Evolutionary conservation across 1,139 yeast species (phyloP).

Genomic region (Kazachstania sp.): DNA sequence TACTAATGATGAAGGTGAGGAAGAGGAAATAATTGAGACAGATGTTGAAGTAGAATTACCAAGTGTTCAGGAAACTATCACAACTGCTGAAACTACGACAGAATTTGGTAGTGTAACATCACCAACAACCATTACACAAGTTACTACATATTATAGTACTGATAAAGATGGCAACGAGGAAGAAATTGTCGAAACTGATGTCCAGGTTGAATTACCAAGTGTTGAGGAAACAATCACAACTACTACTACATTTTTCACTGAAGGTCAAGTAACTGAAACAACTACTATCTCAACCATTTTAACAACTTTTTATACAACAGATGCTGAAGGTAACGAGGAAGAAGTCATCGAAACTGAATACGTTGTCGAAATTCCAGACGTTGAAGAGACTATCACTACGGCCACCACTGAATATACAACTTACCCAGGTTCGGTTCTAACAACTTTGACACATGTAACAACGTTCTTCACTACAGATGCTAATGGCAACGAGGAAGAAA

Average conservation of each 20-base stretch:
- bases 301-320: not conserved
- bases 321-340: not conserved
- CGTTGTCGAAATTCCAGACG: not conserved
- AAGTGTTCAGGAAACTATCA: not conserved
- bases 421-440: not conserved
- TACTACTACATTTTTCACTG: not conserved
- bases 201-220: too few species aligned
- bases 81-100: too few species aligned
- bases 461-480: not conserved
- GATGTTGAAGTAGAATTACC: not conserved
- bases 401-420: not conserved
- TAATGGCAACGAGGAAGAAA: conserved; percentile 3
- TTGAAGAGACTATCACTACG: not conserved
- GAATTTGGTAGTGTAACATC: too few species aligned
- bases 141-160: too few species aligned
- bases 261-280: not conserved
- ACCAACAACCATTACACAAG: too few species aligned
- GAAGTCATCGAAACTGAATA: not conserved
- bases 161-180: too few species aligned
- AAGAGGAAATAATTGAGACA: not conserved
- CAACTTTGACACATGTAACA: not conserved
- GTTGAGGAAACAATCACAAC: too few species aligned
- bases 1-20: not conserved
- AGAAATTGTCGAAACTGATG: too few species aligned
- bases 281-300: not conserved